A percentile compares a stretch with the other conserved stretches of the same genome.
Conservation (phyloP, 2,329 filamentous ascomycete genomes). For the Diaporthe ampelina region DNA sequence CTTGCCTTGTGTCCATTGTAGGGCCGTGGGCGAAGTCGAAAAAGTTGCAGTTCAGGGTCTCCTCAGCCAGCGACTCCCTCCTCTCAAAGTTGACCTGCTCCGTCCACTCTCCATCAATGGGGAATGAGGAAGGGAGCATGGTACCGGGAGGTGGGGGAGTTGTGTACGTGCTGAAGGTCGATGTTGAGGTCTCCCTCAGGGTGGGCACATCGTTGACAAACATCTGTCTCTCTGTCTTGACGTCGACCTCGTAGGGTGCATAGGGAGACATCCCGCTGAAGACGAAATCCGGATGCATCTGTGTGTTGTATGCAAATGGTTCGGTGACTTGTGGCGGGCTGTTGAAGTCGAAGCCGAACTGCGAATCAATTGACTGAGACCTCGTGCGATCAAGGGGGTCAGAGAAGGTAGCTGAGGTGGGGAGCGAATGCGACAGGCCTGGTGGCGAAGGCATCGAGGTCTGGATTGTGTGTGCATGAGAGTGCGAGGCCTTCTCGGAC, state of each 20-base stretch:
- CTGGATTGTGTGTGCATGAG: constrained; percentile 57
- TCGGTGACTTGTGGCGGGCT: constrained; percentile 67
- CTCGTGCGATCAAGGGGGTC: constrained; percentile 80
- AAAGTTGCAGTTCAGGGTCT: constrained; percentile 80
- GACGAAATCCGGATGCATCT: constrained; percentile 74
- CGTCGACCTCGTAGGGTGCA: constrained; percentile 91
- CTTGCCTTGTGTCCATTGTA: constrained; percentile 73
- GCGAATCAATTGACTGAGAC: constrained; percentile 85
- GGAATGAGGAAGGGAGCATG: constrained; percentile 71
- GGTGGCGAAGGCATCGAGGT: constrained; percentile 77
- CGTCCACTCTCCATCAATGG: constrained; percentile 76
- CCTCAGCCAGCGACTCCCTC: constrained; percentile 76
- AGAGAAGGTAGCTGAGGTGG: constrained; percentile 84
- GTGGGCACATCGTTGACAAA: constrained; percentile 93
- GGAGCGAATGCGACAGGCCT: constrained; percentile 84
- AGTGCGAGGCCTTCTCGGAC: constrained; percentile 81
- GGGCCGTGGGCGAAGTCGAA: constrained; percentile 84
- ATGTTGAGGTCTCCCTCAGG: constrained; percentile 86
- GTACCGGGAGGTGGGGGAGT: constrained; percentile 80
- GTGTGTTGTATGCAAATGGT: constrained; percentile 73
- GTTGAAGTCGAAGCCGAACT: constrained; percentile 83
- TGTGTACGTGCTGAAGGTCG: constrained; percentile 93
- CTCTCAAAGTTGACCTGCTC: constrained; percentile 78
- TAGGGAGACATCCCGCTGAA: constrained; percentile 62
- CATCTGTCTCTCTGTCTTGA: constrained; percentile 95